Conservation (phyloP, 2,329 filamentous ascomycete genomes). For the Exophiala dermatitidis region DNA sequence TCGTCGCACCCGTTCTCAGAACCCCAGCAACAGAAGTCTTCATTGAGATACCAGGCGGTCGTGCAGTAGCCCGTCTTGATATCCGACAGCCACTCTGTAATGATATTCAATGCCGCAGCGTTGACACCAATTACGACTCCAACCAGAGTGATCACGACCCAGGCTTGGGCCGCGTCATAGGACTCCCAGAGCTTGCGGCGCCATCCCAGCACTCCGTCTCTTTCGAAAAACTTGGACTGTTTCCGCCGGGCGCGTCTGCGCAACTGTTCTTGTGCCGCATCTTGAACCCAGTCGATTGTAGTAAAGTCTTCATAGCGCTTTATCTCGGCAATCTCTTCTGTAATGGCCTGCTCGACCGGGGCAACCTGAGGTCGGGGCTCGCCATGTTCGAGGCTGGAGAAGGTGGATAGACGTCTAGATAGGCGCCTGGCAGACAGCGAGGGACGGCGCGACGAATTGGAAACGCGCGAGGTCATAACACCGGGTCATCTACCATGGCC, state of each 20-base stretch:
- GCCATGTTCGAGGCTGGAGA: slow-evolving; percentile 57
- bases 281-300: slow-evolving; percentile 94
- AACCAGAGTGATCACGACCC: slow-evolving; percentile 94
- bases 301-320: slow-evolving; percentile 99
- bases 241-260: slow-evolving; percentile 69
- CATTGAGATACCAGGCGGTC: slow-evolving; percentile 93
- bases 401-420: slow-evolving; percentile 60
- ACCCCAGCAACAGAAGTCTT: slow-evolving; percentile 97
- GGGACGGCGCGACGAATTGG: slow-evolving; percentile 44
- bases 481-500: slow-evolving; percentile 18
- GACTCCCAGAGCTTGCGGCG: slow-evolving; percentile 71
- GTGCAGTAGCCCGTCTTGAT: slow-evolving; percentile 94
- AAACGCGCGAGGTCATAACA: slow-evolving; percentile 48
- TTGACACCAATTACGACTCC: slow-evolving; percentile 87
- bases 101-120: slow-evolving; percentile 85
- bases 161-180: slow-evolving; percentile 93
- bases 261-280: slow-evolving; percentile 83
- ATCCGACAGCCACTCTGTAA: slow-evolving; percentile 94
- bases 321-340: slow-evolving; percentile 94
- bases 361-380: slow-evolving; percentile 47
- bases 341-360: slow-evolving; percentile 62
- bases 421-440: slow-evolving; percentile 45
- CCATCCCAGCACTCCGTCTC: slow-evolving; percentile 65
- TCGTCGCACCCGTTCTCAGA: slow-evolving; percentile 80
- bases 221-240: slow-evolving; percentile 65